Base-by-base conservation (phyloP, 2,329 filamentous ascomycete genomes). In the Rhinocladiella similis region DNA sequence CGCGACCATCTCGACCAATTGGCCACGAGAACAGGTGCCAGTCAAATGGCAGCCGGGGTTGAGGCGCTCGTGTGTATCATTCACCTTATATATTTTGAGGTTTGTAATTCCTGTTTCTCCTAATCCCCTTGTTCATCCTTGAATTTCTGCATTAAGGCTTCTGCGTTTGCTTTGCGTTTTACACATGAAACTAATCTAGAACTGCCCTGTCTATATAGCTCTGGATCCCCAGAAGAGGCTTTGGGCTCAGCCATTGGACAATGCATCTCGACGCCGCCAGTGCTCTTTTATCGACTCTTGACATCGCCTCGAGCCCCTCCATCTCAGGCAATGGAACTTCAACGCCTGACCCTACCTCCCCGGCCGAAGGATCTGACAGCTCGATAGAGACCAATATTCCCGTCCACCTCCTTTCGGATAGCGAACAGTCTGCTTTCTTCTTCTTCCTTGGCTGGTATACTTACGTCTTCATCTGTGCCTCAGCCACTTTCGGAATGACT, bases 241-340 rank as follows among this genome's bases (percentile, higher is more conserved):
- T 50, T 9, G 29, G 10, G 7, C 27, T 50, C 35, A 50, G 16
- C 48, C 36, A 50, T 20, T 50, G 48, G 48, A 20, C 41, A 25
- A 50, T 50, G 48, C 48, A 50, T 22, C 35, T 50, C 36, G 48
- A 50, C 35, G 48, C 48, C n/a, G 48, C 48, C 48, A 50, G 48
- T 29, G 48, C 48, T 42, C 48, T 50, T 35, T 18, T 50, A 12
- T 50, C 48, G 16, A 41, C 48, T 3, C 48, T 50, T n/a, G 48
- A 50, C 14, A 3, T 48, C 19, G 19, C 36, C 48, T 14, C 48
- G 18, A 3, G 5, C 25, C 9, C 20, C 36, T 25, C 12, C 38
- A 41, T 9, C 29, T 7, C 29, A 33, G 29, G 29, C 29, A 33
- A 33, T 10, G 29, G 29, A 33, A 33, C 6, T 33, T 6, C 10